Conservation (phyloP, 106 monocot genomes). For the Apostasia shenzhenica region DNA sequence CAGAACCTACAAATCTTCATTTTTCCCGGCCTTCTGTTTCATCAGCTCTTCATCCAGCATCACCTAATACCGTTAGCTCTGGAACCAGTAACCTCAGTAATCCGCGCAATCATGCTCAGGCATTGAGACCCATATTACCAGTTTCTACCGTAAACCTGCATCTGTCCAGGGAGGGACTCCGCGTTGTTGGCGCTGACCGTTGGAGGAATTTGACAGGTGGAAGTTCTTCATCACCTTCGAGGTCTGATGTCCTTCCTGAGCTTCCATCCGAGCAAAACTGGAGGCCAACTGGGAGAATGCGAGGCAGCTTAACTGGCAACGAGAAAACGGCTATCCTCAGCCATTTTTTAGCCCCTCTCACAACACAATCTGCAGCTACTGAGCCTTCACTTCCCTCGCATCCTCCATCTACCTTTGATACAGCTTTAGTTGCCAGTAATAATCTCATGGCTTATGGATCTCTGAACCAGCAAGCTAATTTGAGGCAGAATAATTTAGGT, state of each 20-base stretch:
- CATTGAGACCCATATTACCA: slow-evolving; percentile 3
- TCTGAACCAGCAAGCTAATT: neutral
- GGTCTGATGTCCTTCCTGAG: slow-evolving; percentile 15
- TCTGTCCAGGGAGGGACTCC: neutral
- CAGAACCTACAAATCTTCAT: neutral
- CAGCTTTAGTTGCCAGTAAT: slow-evolving; percentile 5
- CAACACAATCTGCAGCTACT: slow-evolving; percentile 1
- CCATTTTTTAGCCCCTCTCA: slow-evolving; percentile 24
- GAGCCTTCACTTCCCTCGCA: neutral
- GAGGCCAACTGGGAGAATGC: slow-evolving; percentile 81
- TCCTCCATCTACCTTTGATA: slow-evolving; percentile 6
- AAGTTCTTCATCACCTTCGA: neutral
- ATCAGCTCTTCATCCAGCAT: slow-evolving; percentile 6
- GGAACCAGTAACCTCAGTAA: neutral
- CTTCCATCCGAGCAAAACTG: slow-evolving; percentile 39
- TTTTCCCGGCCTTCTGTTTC: neutral
- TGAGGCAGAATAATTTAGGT: slow-evolving; percentile 1
- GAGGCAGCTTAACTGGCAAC: slow-evolving; percentile 67
- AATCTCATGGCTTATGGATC: neutral
- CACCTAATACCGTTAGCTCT: neutral
- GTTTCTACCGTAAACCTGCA: neutral
- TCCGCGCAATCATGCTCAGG: neutral
- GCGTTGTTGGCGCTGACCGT: neutral
- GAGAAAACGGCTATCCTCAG: slow-evolving; percentile 59
- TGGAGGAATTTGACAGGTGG: slow-evolving; percentile 6